Conservation (phyloP, 164 flowering plant species). For the Warburgia ugandensis region DNA sequence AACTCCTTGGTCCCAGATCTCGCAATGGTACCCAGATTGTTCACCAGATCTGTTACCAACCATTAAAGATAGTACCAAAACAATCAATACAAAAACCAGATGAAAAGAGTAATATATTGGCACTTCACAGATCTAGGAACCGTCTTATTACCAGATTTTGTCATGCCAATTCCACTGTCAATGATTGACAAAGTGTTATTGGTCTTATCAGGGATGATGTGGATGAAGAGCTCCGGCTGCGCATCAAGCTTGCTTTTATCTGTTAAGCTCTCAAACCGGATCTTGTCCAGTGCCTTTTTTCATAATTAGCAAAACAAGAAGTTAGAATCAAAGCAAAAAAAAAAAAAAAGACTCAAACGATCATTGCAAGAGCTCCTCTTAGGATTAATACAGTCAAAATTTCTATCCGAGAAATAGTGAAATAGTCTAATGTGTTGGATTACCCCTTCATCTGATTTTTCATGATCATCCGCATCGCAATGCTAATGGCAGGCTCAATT, state of each 20-base stretch:
- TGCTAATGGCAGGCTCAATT: no score
- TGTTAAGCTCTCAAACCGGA: conserved; percentile 36
- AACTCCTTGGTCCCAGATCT: conserved; percentile 18
- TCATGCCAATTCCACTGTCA: conserved; percentile 15
- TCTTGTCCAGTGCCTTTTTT: conserved; percentile 42
- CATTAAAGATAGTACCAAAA: not conserved
- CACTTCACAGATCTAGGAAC: not conserved
- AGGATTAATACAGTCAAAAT: no score
- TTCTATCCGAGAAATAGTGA: no score
- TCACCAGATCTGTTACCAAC: conserved; percentile 14
- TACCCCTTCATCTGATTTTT: no score
- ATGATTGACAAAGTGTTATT: conserved; percentile 33
- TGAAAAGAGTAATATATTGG: no score
- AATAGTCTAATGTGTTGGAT: no score
- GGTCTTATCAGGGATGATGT: conserved; percentile 34
- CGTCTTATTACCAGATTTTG: conserved; percentile 5
- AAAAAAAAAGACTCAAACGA: not conserved
- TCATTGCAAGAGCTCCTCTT: no score
- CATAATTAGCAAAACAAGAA: no score
- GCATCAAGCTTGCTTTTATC: conserved; percentile 41
- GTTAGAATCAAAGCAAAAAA: not conserved
- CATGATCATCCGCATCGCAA: no score
- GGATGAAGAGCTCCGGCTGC: conserved; percentile 40
- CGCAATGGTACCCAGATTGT: conserved; percentile 19
- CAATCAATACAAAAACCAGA: not conserved